phyloP scores from a whole-genome alignment of 768 basidiomycete genomes.

The Amyloporia xantha region DNA sequence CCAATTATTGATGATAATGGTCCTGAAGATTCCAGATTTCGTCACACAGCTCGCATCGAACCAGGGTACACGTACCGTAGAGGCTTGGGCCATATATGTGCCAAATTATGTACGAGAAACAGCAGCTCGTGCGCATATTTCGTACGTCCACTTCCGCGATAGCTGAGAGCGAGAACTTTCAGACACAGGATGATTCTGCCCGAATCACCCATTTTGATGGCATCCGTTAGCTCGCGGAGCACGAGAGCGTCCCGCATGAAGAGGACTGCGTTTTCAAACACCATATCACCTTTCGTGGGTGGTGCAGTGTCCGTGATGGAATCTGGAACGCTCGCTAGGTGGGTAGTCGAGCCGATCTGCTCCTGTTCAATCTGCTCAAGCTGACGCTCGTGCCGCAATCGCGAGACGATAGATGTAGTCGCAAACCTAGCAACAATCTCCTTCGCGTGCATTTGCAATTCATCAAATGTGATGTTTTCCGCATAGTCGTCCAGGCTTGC shows the following conservation, averaged over 20 bases:
- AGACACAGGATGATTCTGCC: constrained; percentile 22
- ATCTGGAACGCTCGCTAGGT: too few species aligned
- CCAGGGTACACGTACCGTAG: constrained; percentile 9
- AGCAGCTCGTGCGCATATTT: constrained; percentile 23
- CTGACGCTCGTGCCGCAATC: constrained; percentile 11
- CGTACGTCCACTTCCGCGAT: constrained; percentile 21
- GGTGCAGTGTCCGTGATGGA: neutral
- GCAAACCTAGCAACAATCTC: constrained; percentile 20
- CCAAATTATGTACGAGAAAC: constrained; percentile 11
- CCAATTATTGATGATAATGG: constrained; percentile 27
- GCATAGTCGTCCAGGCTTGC: constrained; percentile 18
- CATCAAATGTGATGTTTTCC: constrained; percentile 12
- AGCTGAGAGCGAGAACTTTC: constrained; percentile 18
- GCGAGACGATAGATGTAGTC: constrained; percentile 10
- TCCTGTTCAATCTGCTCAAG: too few species aligned
- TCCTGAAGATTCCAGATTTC: too few species aligned
- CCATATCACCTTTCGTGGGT: constrained; percentile 9
- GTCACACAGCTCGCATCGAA: too few species aligned
- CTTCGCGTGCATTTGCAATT: constrained; percentile 16
- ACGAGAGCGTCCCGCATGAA: constrained; percentile 24
- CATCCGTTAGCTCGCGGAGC: constrained; percentile 21
- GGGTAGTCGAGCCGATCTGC: neutral
- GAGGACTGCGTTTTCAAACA: constrained; percentile 20
- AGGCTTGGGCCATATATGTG: constrained; percentile 13
- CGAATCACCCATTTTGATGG: constrained; percentile 25